A percentile compares a stretch with the other conserved stretches of the same genome.
These are phyloP conservation scores for Penicillium paradoxum DNA, from an alignment of 495 filamentous ascomycete species.

Conservation along the genomic window DNA sequence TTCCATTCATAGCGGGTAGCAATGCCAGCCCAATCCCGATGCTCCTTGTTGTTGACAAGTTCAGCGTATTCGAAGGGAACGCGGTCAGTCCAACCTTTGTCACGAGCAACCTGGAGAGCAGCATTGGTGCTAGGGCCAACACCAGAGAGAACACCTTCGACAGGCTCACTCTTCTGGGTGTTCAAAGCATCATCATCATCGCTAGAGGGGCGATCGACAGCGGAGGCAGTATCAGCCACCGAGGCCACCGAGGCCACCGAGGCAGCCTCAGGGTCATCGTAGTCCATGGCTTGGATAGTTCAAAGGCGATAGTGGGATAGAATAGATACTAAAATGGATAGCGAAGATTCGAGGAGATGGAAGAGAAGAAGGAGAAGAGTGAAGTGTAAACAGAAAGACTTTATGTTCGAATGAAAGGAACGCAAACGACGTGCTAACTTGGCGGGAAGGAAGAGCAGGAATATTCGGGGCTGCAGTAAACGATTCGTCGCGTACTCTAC, in stretches of 20 bases:
- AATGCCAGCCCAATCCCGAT: slow-evolving; percentile 50
- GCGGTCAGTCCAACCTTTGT: slow-evolving; percentile 50
- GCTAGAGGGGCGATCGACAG: too few relatives aligned
- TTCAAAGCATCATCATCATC: background rate
- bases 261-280: background rate
- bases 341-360: background rate
- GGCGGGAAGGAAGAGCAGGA: background rate
- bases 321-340: background rate
- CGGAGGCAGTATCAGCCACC: background rate
- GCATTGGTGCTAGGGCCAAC: background rate
- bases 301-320: background rate
- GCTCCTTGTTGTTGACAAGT: slow-evolving; percentile 31
- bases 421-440: background rate
- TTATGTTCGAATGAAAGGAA: background rate
- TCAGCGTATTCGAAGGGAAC: slow-evolving; percentile 49
- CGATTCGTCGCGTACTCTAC: background rate
- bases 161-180: background rate
- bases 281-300: background rate
- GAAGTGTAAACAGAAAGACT: background rate
- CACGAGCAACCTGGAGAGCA: slow-evolving; percentile 18
- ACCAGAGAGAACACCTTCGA: background rate
- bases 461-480: background rate
- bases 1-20: slow-evolving; percentile 75
- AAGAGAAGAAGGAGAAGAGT: background rate
- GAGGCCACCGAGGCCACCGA: background rate